Conservation (phyloP, 2,329 filamentous ascomycete genomes). For the Raffaelea albimanens region DNA sequence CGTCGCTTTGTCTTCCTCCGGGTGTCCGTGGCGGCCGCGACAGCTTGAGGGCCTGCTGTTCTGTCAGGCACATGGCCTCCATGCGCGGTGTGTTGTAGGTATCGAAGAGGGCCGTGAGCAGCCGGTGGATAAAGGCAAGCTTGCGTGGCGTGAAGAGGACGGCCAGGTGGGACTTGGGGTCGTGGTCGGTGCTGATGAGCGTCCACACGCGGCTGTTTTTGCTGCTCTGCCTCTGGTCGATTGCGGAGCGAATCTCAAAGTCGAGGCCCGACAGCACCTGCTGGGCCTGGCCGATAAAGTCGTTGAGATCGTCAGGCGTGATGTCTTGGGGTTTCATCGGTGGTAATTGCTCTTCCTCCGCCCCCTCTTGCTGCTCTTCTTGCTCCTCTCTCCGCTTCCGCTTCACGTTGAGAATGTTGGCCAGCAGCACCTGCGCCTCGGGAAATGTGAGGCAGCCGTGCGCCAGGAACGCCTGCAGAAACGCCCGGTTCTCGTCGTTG, state of each 20-base stretch:
- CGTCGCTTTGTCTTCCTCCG: slow-evolving; percentile 1
- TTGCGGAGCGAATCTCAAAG: slow-evolving; percentile 70
- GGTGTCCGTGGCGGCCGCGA: slow-evolving; percentile 36
- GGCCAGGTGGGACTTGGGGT: slow-evolving; percentile 76
- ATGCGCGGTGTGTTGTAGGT: slow-evolving; percentile 69
- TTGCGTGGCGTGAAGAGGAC: slow-evolving; percentile 75
- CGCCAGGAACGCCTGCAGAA: slow-evolving; percentile 80
- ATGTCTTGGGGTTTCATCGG: slow-evolving; percentile 46
- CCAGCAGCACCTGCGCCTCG: slow-evolving; percentile 65
- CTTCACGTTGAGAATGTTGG: slow-evolving; percentile 57
- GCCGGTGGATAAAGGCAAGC: slow-evolving; percentile 77
- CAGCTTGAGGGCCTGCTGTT: slow-evolving; percentile 69
- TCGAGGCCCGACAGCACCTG: slow-evolving; percentile 69
- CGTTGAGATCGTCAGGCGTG: slow-evolving; percentile 55
- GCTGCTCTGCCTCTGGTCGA: slow-evolving; percentile 45
- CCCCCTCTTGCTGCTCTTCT: slow-evolving; percentile 19
- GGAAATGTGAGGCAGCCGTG: slow-evolving; percentile 67
- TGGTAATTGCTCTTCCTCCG: background rate
- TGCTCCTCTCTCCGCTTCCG: slow-evolving; percentile 65
- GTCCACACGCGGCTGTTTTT: slow-evolving; percentile 63
- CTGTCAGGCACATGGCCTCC: slow-evolving; percentile 75
- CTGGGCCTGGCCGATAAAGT: slow-evolving; percentile 63
- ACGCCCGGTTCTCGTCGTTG: slow-evolving; percentile 67
- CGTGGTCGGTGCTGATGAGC: slow-evolving; percentile 79
- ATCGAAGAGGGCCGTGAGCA: slow-evolving; percentile 89